Evolutionary conservation across 179 eudicot genomes (phyloP).

Genomic region (Silene vulgaris): DNA sequence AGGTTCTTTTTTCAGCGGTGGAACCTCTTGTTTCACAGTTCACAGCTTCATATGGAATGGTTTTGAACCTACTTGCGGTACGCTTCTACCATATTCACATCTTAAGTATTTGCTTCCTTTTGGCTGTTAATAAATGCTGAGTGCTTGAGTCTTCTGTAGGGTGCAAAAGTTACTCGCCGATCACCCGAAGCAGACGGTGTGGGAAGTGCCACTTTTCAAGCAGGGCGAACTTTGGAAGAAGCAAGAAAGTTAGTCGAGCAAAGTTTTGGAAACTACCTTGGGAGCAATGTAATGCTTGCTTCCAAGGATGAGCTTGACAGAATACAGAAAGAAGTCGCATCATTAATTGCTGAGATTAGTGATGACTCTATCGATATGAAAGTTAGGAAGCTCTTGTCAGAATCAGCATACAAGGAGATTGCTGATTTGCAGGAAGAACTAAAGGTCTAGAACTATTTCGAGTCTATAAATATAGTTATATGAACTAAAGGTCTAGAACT

Average conservation of each 20-base stretch:
- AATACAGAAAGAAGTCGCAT: conserved; percentile 67
- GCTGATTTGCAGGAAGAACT: conserved; percentile 76
- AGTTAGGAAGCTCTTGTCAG: conserved; percentile 57
- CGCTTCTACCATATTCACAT: conserved; percentile 18
- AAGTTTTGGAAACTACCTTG: conserved; percentile 97
- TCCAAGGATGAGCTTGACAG: conserved; percentile 84
- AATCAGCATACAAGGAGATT: conserved; percentile 75
- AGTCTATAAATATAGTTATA: background rate
- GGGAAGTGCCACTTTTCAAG: conserved; percentile 36
- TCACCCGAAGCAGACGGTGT: conserved; percentile 49
- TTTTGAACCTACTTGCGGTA: conserved; percentile 94
- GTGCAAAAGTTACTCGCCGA: conserved; percentile 70
- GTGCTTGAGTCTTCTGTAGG: conserved; percentile 41
- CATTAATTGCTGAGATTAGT: conserved; percentile 59
- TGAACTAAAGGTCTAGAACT: no score
- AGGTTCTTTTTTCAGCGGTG: conserved; percentile 78
- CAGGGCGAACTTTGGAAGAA: conserved; percentile 84
- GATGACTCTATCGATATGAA: conserved; percentile 87
- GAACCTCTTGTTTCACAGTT: conserved; percentile 97
- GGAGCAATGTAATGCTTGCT: conserved; percentile 95
- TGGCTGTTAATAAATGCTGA: conserved; percentile 10
- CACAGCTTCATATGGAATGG: conserved; percentile 98
- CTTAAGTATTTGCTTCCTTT: conserved; percentile 11
- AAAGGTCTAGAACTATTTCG: conserved; percentile 41
- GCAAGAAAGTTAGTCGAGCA: conserved; percentile 93